A percentile compares a stretch with the other conserved stretches of the same genome.
Evolutionary conservation across 164 flowering plant species (phyloP).

Genomic region (Vitis riparia): DNA sequence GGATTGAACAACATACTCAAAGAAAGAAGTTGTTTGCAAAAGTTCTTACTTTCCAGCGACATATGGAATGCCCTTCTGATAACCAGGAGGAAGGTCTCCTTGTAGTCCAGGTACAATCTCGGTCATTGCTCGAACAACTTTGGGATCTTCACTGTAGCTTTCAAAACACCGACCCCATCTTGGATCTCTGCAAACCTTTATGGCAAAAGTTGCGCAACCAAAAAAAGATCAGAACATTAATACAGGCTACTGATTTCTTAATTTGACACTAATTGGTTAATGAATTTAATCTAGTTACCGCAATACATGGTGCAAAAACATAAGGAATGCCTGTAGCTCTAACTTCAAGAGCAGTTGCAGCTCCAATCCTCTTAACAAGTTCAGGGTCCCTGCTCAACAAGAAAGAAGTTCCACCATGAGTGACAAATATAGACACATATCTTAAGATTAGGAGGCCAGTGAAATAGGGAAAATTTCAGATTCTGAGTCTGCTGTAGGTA

Average conservation of each 20-base stretch:
- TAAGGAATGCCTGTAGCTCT: slow-evolving; percentile 35
- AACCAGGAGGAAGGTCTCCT: slow-evolving; percentile 20
- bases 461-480: no score
- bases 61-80: slow-evolving; percentile 23
- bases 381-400: slow-evolving; percentile 26
- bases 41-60: slow-evolving; percentile 31
- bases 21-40: no score
- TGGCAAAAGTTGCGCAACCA: background rate
- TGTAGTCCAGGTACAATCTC: slow-evolving; percentile 29
- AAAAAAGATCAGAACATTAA: background rate
- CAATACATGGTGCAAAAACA: slow-evolving; percentile 32
- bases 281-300: slow-evolving; percentile 12
- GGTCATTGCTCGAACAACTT: slow-evolving; percentile 28
- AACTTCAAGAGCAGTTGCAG: slow-evolving; percentile 35
- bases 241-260: no score
- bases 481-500: no score
- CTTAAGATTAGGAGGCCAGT: no score
- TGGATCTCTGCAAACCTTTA: slow-evolving; percentile 36
- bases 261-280: background rate
- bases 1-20: no score
- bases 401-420: background rate
- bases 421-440: no score
- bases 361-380: slow-evolving; percentile 30
- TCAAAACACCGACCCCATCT: slow-evolving; percentile 38
- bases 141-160: slow-evolving; percentile 34